These are phyloP conservation scores for Rhypophila decipiens DNA, from an alignment of 495 filamentous ascomycete species.

Conservation along the genomic window DNA sequence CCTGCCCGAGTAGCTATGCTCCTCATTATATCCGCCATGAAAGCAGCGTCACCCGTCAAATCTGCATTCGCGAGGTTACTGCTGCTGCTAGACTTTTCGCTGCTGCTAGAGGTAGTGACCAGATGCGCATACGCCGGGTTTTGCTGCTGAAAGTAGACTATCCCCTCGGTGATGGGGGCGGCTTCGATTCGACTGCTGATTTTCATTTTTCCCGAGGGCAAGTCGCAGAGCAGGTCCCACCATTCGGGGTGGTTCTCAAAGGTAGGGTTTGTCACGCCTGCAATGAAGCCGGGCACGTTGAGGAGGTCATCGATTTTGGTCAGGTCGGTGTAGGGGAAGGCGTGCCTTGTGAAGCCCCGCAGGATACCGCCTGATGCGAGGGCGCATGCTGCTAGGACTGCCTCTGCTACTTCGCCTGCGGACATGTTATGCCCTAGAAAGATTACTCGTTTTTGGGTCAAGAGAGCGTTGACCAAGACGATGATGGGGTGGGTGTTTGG, in stretches of 20 bases:
- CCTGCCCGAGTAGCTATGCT: conserved; percentile 83
- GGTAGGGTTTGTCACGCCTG: conserved; percentile 93
- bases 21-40: conserved; percentile 77
- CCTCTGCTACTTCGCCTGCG: conserved; percentile 90
- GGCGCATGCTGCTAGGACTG: conserved; percentile 87
- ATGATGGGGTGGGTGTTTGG: conserved; percentile 72
- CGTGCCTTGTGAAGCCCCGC: conserved; percentile 90
- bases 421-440: conserved; percentile 94
- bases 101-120: conserved; percentile 34
- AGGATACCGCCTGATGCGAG: conserved; percentile 93
- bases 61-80: conserved; percentile 39
- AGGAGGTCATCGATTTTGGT: conserved; percentile 96
- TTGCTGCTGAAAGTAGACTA: conserved; percentile 80
- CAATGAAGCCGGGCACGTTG: conserved; percentile 94
- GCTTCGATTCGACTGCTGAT: conserved; percentile 77
- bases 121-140: conserved; percentile 50
- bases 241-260: conserved; percentile 93
- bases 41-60: conserved; percentile 79
- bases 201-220: conserved; percentile 87
- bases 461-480: conserved; percentile 69
- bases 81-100: background rate
- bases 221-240: conserved; percentile 97
- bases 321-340: conserved; percentile 96
- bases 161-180: conserved; percentile 71
- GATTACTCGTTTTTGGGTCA: conserved; percentile 94